Conservation (phyloP, 2,329 filamentous ascomycete genomes). For the Diaporthe batatas region DNA sequence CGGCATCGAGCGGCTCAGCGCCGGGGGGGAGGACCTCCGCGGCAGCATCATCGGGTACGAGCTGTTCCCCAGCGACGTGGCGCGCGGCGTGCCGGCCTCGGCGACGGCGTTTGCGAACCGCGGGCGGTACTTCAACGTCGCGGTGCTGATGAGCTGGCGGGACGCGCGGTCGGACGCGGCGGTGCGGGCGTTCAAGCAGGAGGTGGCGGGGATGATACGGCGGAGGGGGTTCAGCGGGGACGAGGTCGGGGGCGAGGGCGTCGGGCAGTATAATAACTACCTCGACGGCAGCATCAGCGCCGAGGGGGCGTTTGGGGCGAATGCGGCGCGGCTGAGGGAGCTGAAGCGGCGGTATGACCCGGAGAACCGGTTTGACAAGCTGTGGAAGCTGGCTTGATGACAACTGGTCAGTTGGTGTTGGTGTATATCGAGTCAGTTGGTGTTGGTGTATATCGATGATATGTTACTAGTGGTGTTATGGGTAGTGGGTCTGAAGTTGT, state of each 20-base stretch:
- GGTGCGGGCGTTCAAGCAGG: constrained; percentile 55
- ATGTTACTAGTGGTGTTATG: too few relatives aligned
- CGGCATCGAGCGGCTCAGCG: constrained; percentile 43
- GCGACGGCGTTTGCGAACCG: constrained; percentile 61
- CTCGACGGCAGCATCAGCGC: constrained; percentile 46
- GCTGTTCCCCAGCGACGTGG: constrained; percentile 56
- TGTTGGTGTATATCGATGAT: too few relatives aligned
- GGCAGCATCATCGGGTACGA: constrained; percentile 56
- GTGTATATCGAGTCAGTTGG: too few relatives aligned
- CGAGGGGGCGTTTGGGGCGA: constrained; percentile 50
- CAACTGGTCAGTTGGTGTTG: not conserved
- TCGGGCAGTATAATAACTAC: constrained; percentile 50
- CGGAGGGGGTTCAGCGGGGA: constrained; percentile 45
- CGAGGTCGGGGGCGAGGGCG: constrained; percentile 44
- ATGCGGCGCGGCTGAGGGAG: constrained; percentile 48
- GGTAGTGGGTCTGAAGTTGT: too few relatives aligned
- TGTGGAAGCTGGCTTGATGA: constrained; percentile 23
- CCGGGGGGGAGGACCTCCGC: constrained; percentile 55
- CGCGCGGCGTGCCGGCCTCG: constrained; percentile 51
- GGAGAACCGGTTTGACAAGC: constrained; percentile 53
- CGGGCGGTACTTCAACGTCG: constrained; percentile 58
- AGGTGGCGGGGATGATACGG: constrained; percentile 48
- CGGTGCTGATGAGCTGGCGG: constrained; percentile 57
- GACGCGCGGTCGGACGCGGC: constrained; percentile 53
- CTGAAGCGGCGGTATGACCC: constrained; percentile 54